These are phyloP conservation scores for Podospora sp. DNA, from an alignment of 495 filamentous ascomycete genomes.

Conservation along the genomic window DNA sequence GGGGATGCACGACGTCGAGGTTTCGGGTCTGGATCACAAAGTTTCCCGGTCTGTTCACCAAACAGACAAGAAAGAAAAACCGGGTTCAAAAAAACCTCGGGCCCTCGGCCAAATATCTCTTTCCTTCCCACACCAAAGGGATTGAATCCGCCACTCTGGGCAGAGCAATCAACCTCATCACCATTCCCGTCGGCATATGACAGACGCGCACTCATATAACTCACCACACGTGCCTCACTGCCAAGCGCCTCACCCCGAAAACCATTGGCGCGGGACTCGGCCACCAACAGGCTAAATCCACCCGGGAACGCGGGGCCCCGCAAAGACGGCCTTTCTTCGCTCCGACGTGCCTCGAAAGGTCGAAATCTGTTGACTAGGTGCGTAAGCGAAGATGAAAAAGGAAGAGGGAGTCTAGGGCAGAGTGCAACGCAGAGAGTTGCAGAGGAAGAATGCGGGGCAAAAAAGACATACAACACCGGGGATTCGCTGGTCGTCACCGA, in stretches of 20 bases:
- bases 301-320: not conserved
- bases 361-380: not conserved
- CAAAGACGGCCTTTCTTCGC: not conserved
- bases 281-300: not conserved
- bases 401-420: too few relatives aligned
- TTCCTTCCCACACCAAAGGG: too few relatives aligned
- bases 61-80: not conserved
- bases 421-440: too few relatives aligned
- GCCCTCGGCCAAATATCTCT: not conserved
- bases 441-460: not conserved
- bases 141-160: not conserved
- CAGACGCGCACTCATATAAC: not conserved
- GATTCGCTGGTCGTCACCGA: not conserved
- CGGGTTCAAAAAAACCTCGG: not conserved
- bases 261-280: not conserved
- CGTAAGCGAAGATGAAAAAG: too few relatives aligned
- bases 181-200: not conserved
- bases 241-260: not conserved
- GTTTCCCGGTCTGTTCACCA: too few relatives aligned
- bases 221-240: not conserved
- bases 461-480: slow-evolving; percentile 5
- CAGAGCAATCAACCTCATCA: not conserved
- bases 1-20: not conserved
- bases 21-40: too few relatives aligned
- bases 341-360: not conserved